Evolutionary conservation across 305 asterid genomes (phyloP), one percentile per base, ranked within the genome.

Genomic region (Plantago coronopus): DNA sequence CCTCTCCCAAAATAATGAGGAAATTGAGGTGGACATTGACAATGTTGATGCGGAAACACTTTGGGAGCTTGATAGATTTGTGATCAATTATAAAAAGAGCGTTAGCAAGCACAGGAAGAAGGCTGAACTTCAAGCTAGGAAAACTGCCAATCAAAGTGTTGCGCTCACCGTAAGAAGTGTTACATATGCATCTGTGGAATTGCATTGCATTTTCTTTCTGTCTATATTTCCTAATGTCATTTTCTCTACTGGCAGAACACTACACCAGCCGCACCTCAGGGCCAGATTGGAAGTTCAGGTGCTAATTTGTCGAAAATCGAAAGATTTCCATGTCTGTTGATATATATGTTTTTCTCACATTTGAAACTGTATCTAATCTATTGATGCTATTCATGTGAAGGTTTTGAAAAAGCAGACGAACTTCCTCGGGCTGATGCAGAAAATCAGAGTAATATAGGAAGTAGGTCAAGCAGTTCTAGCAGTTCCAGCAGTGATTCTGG

Each of bases 51-150:
- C 85, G 9, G 95, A 87, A 74, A 87, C 95, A 16, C 81, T 87
- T 18, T 87, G 93, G 93, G 93, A 87, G 77, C 95, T 87, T 34
- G 93, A 87, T 77, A 75, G 95, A 62, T 84, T 82, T 67, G 90
- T 87, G 67, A 80, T 86, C 18, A 84, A 82, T 69, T 80, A 69
- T 82, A 87, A 82, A 71, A 87, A 84, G 82, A 75, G 80, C 71
- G 67, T 87, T 79, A 87, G 85, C 88, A 87, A 84, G 76, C 69
- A 80, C 47, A 84, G 74, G 75, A 74, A 85, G 67, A 77, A 79
- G 61, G 88, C 90, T 66, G 90, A 84, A 64, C 78, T 73, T 53
- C 93, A 70, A 73, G 83, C 80, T 27, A 75, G 74, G 66, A 64
- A 58, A 10, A 48, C 22, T 63, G 76, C 72, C 59, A 79, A 73